These are phyloP conservation scores for rapeseed (Brassica napus) DNA, from an alignment of 345 rosid genomes.

Conservation along the genomic window DNA sequence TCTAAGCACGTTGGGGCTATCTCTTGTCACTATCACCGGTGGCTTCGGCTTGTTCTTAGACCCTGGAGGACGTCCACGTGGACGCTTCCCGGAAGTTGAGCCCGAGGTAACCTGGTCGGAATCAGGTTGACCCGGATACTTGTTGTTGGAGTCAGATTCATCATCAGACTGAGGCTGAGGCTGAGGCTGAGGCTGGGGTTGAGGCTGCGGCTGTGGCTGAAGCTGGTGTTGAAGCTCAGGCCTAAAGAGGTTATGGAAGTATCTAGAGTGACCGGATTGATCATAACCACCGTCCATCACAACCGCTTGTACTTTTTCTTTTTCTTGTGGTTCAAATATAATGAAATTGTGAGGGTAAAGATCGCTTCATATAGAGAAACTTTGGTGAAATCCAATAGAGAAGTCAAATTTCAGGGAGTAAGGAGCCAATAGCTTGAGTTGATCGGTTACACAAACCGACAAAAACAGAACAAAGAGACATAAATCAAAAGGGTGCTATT, in stretches of 20 bases:
- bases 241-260: constrained; percentile 49
- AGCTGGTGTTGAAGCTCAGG: constrained; percentile 50
- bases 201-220: constrained; percentile 29
- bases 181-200: background rate
- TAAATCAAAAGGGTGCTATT: constrained; percentile 20
- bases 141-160: constrained; percentile 36
- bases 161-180: constrained; percentile 39
- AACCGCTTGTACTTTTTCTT: constrained; percentile 22
- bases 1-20: constrained; percentile 75
- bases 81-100: constrained; percentile 50
- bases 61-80: constrained; percentile 80
- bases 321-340: constrained; percentile 27
- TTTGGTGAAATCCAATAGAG: background rate
- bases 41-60: constrained; percentile 79
- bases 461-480: constrained; percentile 39
- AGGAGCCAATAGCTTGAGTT: constrained; percentile 41
- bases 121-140: constrained; percentile 26
- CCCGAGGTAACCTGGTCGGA: constrained; percentile 37
- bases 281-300: constrained; percentile 45
- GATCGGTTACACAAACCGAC: constrained; percentile 44
- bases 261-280: constrained; percentile 35
- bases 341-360: constrained; percentile 19
- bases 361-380: background rate
- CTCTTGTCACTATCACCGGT: constrained; percentile 66
- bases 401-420: constrained; percentile 33